phyloP scores from a whole-genome alignment of 441 rosid genomes.

The Hypseocharis bilobata region DNA sequence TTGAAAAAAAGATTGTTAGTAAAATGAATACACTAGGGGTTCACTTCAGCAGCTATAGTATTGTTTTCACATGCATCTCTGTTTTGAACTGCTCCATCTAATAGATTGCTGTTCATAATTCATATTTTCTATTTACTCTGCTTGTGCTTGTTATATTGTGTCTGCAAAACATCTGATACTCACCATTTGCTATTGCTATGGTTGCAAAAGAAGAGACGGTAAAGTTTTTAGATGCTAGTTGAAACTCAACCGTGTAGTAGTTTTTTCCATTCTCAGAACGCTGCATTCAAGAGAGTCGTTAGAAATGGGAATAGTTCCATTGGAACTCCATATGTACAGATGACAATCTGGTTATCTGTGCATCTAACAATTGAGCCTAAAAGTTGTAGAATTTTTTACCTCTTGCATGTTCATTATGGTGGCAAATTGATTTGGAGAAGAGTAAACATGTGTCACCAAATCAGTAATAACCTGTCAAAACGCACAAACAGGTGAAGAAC shows the following conservation, averaged over 20 bases:
- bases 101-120: neutral
- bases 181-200: conserved; percentile 71
- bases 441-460: conserved; percentile 51
- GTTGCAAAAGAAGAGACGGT: conserved; percentile 61
- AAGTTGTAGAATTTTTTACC: conserved; percentile 30
- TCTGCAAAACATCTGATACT: conserved; percentile 5
- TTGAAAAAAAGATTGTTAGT: neutral
- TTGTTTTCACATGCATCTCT: neutral
- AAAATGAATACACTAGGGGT: no score
- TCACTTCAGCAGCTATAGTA: no score
- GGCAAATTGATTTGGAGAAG: conserved; percentile 64
- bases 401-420: conserved; percentile 46
- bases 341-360: neutral
- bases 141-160: neutral
- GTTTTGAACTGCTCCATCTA: neutral
- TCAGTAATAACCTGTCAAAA: conserved; percentile 45
- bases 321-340: neutral
- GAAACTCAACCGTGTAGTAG: conserved; percentile 74
- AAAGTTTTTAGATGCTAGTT: conserved; percentile 54
- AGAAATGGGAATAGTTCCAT: neutral
- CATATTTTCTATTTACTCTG: neutral
- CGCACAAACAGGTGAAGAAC: conserved; percentile 9
- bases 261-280: conserved; percentile 52
- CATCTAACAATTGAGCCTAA: neutral
- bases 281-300: conserved; percentile 35